Base-by-base conservation (phyloP, 345 rosid species). In the Sonneratia caseolaris region DNA sequence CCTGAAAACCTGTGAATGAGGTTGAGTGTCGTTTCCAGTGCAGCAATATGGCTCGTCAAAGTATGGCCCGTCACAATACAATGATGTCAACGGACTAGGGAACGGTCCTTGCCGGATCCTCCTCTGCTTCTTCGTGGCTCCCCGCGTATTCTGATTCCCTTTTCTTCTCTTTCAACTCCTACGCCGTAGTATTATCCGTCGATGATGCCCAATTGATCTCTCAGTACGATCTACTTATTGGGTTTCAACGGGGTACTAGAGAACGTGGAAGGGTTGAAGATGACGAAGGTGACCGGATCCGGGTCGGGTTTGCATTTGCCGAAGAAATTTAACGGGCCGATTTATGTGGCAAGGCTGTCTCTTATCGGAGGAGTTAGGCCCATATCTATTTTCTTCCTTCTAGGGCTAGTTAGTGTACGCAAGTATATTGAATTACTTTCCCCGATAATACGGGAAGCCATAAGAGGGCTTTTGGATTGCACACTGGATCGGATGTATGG, bases 111-210 rank as follows among this genome's bases (percentile, higher is more conserved):
- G 32, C 32, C 79, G 32, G 37, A 8, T 75, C 77, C 27, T 87
- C 85, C 8, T 85, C 89, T 21, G 68, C 79, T 14, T 81, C 84
- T 45, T 66, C 83, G 8, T 65, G 77, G 56, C 66, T 72, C 32
- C 36, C 77, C 36, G 70, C 37, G 15, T 37, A 45, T 15, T 22
- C 88, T 87, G 48, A 82, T 71, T 11, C 48, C 37, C 3, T 24
- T 40, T 37, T 22, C 48, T 37, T 40, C 47, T 18, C 24, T 6
- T 37, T 37, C 24, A 24, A 18, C 48, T 66, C 48, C 43, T 36
- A 5, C 27, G 37, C 22, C 21, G 48, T 6, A 22, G 19, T 22
- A 15, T 37, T 37, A 8, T 47, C 69, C 48, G 38, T 38, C 21
- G 69, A 19, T 14, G 48, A 43, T 18, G 47, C 22, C 48, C 14